Percentiles rank a stretch among this genome's conserved stretches.
Evolutionary conservation across 2,329 filamentous ascomycete species (phyloP).

Genomic region (Botrytis medusae): DNA sequence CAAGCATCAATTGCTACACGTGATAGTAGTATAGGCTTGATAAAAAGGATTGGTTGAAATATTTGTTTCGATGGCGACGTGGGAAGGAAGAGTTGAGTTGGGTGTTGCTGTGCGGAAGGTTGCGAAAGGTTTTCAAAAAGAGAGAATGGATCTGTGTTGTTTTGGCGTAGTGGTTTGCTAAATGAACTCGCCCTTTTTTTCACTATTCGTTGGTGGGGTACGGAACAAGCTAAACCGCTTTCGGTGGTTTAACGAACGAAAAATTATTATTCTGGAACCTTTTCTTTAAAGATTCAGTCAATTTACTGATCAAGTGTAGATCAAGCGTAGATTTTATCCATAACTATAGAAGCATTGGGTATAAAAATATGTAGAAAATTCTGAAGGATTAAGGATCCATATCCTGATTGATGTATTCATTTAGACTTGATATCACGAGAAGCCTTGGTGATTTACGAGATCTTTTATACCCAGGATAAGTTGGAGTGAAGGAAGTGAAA

Average conservation of each 20-base stretch:
- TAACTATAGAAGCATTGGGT: no score
- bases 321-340: not conserved
- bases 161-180: slow-evolving; percentile 15
- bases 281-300: not conserved
- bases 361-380: not conserved
- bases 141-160: not conserved
- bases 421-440: not conserved
- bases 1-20: slow-evolving; percentile 8
- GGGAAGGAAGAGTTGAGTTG: slow-evolving; percentile 7
- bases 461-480: not conserved
- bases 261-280: not conserved
- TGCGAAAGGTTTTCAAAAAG: not conserved
- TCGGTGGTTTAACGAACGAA: not conserved
- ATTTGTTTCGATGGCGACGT: not conserved
- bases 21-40: slow-evolving; percentile 14
- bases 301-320: no score
- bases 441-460: no score
- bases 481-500: not conserved
- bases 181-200: slow-evolving; percentile 4
- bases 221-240: not conserved
- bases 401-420: not conserved
- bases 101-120: not conserved
- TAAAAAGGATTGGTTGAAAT: slow-evolving; percentile 13
- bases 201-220: not conserved
- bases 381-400: no score